Percentiles rank a stretch among this genome's conserved stretches.
phyloP scores from a whole-genome alignment of 2,329 filamentous ascomycete genomes.

The Blastomyces emzantsi region DNA sequence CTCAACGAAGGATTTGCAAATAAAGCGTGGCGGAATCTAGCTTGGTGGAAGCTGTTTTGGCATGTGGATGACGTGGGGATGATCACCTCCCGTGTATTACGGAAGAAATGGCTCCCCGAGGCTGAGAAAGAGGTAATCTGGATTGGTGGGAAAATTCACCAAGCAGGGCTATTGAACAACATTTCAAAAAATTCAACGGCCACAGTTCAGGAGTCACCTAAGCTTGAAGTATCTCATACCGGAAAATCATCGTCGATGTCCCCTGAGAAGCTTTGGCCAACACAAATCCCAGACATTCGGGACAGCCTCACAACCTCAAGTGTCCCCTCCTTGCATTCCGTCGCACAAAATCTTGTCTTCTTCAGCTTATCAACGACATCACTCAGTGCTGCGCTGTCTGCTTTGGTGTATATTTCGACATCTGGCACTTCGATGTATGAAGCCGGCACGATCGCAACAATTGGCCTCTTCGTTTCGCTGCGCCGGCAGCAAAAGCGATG shows the following conservation, averaged over 20 bases:
- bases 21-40: conserved; percentile 66
- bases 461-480: conserved; percentile 50
- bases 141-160: conserved; percentile 65
- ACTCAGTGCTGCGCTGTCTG: conserved; percentile 48
- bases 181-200: neutral
- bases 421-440: conserved; percentile 47
- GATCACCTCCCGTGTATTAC: conserved; percentile 70
- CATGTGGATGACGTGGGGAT: conserved; percentile 84
- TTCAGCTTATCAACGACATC: conserved; percentile 66
- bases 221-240: neutral
- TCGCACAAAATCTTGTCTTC: conserved; percentile 65
- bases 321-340: conserved; percentile 60
- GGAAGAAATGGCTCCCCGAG: conserved; percentile 63
- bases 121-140: conserved; percentile 78
- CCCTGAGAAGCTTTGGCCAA: conserved; percentile 52
- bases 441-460: conserved; percentile 49
- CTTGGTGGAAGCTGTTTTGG: conserved; percentile 96
- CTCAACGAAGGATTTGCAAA: conserved; percentile 69
- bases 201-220: neutral
- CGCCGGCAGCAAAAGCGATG: conserved; percentile 51
- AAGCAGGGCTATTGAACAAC: conserved; percentile 46
- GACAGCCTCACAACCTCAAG: conserved; percentile 56
- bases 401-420: conserved; percentile 47
- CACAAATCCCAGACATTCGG: conserved; percentile 64
- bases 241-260: neutral